Base-by-base conservation (phyloP, 495 filamentous ascomycete genomes). In the Neurospora sp. region DNA sequence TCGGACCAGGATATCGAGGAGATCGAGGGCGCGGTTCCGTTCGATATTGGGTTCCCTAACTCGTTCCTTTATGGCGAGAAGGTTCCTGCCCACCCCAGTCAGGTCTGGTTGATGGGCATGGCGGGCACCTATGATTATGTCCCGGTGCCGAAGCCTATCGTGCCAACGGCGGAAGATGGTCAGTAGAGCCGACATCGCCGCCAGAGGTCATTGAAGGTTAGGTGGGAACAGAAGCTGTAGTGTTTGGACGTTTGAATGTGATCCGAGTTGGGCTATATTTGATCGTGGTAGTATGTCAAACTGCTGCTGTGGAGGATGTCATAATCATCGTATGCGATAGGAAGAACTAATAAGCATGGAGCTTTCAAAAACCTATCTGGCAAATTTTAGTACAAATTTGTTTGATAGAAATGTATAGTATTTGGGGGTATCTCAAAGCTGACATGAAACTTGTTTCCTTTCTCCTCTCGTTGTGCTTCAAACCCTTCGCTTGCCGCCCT, bases 31-130 rank as follows among this genome's bases (percentile, higher is more conserved):
- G 90, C 88, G 9, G 81, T 82, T 68, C 83, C 84, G 8, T 93
- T 92, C 78, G 89, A 92, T 75, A 42, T 85, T 72, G 89, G 90
- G 7, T 92, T 91, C 81, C 90, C 90, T 4, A 70, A 79, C 71
- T 84, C 76, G 66, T 88, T 91, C 73, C 71, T 90, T 39, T 85
- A 82, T 76, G 78, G 77, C n/a, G 76, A 80, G 70, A 74, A 75
- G n/a, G 74, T 78, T 38, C 76, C 82, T 7, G 75, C 82, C 41
- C 80, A 82, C 68, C 81, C 84, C 10, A 82, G 79, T 42, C 80
- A 87, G 73, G 76, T 84, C 6, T 79, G 77, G 75, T 73, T 89
- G 38, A 75, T 84, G 44, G 68, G 71, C 3, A 79, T 84, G 70
- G 81, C 79, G 40, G 89, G 85, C 5, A 79, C 77, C 1, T 82